Base-by-base conservation (phyloP, 176 grass and related monocot species). In the Saccharum officinarum region DNA sequence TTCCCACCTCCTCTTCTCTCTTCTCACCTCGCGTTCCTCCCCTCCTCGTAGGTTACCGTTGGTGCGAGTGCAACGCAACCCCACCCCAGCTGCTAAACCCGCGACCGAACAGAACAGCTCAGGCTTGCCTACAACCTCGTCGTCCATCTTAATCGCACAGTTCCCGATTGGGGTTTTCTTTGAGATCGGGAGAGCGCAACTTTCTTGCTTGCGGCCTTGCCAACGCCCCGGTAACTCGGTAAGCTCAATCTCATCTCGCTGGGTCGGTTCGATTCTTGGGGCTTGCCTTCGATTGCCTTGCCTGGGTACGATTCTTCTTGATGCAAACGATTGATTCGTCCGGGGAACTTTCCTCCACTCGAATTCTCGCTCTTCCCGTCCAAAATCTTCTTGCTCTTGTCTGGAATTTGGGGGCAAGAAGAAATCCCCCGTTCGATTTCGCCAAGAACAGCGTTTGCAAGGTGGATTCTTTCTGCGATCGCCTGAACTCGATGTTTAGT, bases 11-110 rank as follows among this genome's bases (percentile, higher is more conserved):
- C 1, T n/a, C 60, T 44, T 28, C 77, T 14, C 37, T 15, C 20
- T 23, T 9, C 44, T 26, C 37, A 10, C 55, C 38, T 71, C 69
- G 37, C 76, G 37, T 41, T 50, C 44, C 63, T 1, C 38, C 55
- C 10, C 0, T 37, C 45, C 7, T 15, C 31, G 31, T 70, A 81
- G 79, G 16, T 81, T 81, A 81, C 79, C 79, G 79, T 70, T 81
- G 47, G 79, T 38, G 39, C 38, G 60, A 67, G 45, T 10, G 79
- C 65, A 31, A 8, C 79, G 45, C 45, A 67, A 1, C 78, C 63
- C 52, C 46, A 69, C 10, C 62, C 40, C 78, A 80, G 78, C 78
- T 80, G 77, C 59, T 66, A 79, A 45, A 67, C 77, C 40, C 25
- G 39, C 25, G 25, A 49, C 41, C 25, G 13, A 23, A 28, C 38